Evolutionary conservation across 1,284 basidiomycete species (phyloP).

Genomic region (Boletellus dicymbophilus): DNA sequence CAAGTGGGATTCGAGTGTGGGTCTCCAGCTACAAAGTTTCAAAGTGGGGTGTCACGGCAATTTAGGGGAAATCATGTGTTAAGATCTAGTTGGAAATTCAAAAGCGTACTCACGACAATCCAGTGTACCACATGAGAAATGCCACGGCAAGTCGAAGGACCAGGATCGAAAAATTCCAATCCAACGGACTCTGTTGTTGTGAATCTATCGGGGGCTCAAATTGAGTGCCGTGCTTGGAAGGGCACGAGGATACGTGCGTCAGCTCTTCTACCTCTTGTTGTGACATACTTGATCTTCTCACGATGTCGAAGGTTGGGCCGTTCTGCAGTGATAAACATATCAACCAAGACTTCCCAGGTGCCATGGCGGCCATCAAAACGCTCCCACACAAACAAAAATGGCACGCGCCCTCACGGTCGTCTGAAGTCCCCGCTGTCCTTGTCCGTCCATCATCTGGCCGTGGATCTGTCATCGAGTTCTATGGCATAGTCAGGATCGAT

Average conservation of each 20-base stretch:
- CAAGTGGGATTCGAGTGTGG: no score
- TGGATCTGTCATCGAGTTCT: no score
- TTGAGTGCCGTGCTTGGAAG: constrained; percentile 9
- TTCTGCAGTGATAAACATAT: constrained; percentile 5
- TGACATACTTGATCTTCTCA: constrained; percentile 7
- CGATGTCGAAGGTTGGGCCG: constrained; percentile 17
- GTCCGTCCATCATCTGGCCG: no score
- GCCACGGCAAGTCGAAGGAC: neutral
- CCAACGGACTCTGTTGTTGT: constrained; percentile 11
- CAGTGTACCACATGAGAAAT: neutral
- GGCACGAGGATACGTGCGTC: constrained; percentile 9
- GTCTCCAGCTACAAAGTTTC: no score
- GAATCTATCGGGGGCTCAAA: constrained; percentile 24
- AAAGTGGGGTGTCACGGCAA: no score
- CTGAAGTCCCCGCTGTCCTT: neutral
- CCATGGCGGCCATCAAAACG: no score
- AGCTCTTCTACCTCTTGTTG: constrained; percentile 2
- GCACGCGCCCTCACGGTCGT: neutral
- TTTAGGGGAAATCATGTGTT: no score
- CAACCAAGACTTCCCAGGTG: no score
- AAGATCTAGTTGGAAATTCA: no score
- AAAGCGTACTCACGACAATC: no score
- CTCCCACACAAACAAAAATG: neutral
- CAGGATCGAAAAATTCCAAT: neutral
- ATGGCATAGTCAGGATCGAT: no score